Base-by-base conservation (phyloP, 257 asterid species). In the Cynanchum wilfordii region DNA sequence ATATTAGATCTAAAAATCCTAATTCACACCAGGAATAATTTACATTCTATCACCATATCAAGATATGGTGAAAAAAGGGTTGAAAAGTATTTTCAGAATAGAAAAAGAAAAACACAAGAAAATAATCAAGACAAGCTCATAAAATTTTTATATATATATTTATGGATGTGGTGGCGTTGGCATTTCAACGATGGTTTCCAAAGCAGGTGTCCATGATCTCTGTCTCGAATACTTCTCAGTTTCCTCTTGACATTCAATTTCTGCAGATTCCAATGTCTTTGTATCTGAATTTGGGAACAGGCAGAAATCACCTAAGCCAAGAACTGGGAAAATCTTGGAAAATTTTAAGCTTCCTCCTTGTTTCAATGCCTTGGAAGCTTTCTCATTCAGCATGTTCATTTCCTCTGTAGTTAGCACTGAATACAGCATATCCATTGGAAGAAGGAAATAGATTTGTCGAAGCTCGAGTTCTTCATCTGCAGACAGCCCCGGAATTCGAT, bases 161-260 rank as follows among this genome's bases (percentile, higher is more conserved):
- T 66, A 79, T 7, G 64, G 33, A 70, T 47, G 84, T 0, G 86
- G 84, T 30, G 90, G 87, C 29, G 90, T 88, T 80, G 93, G 87
- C 51, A 88, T 83, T 85, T 88, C 95, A 68, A 84, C 5, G 36
- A 90, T 90, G 62, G 96, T 88, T 70, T 90, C 95, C 75, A 90
- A 73, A 0, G 92, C 90, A 55, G 96, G 96, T 75, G 78, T 81
- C 96, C 96, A 90, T 10, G 94, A 86, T 81, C 92, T 76, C 47
- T 82, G 95, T 47, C 89, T 84, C 0, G 90, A 82, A 58, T 45
- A 86, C 70, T 80, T 80, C 40, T 74, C 83, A n/a, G 38, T 63
- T 10, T 36, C 69, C 71, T 76, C 78, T 2, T 69, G 65, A 56
- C 65, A 33, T 3, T 33, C 51, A 47, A 57, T 68, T 22, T 52